Evolutionary conservation across 2,329 filamentous ascomycete genomes (phyloP).

Genomic region (Pezicula neosporulosa): DNA sequence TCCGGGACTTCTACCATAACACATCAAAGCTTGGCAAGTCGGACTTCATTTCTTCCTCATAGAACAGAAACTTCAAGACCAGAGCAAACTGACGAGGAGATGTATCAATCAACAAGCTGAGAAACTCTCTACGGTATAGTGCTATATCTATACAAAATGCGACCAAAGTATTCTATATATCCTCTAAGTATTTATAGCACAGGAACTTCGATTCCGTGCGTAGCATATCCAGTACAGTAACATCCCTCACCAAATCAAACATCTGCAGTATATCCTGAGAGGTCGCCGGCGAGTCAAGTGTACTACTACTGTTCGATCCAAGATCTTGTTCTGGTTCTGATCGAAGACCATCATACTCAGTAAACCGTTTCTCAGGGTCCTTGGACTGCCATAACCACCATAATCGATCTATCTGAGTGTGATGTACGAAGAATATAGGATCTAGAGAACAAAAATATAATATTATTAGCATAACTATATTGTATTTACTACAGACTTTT

Average conservation of each 20-base stretch:
- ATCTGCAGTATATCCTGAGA: slow-evolving; percentile 14
- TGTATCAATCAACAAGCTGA: too few species aligned
- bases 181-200: slow-evolving; percentile 18
- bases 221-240: slow-evolving; percentile 14
- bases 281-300: neutral
- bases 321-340: neutral
- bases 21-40: too few species aligned
- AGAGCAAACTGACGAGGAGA: too few species aligned
- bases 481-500: neutral
- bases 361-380: neutral
- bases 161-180: too few species aligned
- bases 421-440: slow-evolving; percentile 27
- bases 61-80: too few species aligned
- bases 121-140: too few species aligned
- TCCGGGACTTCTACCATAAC: too few species aligned
- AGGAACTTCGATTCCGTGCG: slow-evolving; percentile 11
- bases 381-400: slow-evolving; percentile 28
- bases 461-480: neutral
- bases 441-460: slow-evolving; percentile 26
- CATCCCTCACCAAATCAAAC: slow-evolving; percentile 9
- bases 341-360: slow-evolving; percentile 11
- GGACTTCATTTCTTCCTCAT: too few species aligned
- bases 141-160: too few species aligned
- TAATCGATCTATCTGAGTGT: slow-evolving; percentile 13
- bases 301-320: neutral